Percentiles rank a stretch among this genome's conserved stretches.
Conservation (phyloP, 495 filamentous ascomycete genomes). For the Antarctomyces pellizariae region DNA sequence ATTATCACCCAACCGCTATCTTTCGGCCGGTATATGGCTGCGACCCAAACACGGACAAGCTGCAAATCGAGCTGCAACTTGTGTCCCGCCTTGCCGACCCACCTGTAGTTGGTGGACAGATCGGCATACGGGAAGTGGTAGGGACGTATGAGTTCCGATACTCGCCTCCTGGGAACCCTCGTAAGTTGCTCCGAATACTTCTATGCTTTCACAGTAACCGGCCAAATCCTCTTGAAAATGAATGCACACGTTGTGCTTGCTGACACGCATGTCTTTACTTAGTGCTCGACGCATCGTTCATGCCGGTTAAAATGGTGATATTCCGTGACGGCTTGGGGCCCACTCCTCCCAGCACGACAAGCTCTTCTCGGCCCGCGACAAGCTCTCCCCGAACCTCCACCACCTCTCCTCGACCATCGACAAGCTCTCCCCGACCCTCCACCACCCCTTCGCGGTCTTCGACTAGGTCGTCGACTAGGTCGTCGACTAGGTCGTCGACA, state of each 20-base stretch:
- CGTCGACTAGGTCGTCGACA: background rate
- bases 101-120: slow-evolving; percentile 13
- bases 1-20: slow-evolving; percentile 19
- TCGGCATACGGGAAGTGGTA: slow-evolving; percentile 19
- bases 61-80: slow-evolving; percentile 21
- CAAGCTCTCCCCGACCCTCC: background rate
- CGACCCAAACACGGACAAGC: slow-evolving; percentile 21
- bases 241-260: background rate
- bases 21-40: slow-evolving; percentile 26
- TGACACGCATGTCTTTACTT: slow-evolving; percentile 1
- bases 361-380: background rate
- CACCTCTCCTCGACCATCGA: background rate
- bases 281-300: slow-evolving; percentile 2
- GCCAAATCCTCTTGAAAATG: background rate
- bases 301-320: slow-evolving; percentile 4
- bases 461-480: slow-evolving; percentile 1
- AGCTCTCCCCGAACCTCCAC: background rate
- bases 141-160: slow-evolving; percentile 22
- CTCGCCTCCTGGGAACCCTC: slow-evolving; percentile 19
- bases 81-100: slow-evolving; percentile 14
- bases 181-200: slow-evolving; percentile 13
- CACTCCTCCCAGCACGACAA: slow-evolving; percentile 1
- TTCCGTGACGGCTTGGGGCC: slow-evolving; percentile 4
- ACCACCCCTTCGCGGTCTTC: background rate
- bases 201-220: slow-evolving; percentile 1